These are phyloP conservation scores for Geosmithia flava DNA, from an alignment of 2,329 filamentous ascomycete species.

Conservation along the genomic window DNA sequence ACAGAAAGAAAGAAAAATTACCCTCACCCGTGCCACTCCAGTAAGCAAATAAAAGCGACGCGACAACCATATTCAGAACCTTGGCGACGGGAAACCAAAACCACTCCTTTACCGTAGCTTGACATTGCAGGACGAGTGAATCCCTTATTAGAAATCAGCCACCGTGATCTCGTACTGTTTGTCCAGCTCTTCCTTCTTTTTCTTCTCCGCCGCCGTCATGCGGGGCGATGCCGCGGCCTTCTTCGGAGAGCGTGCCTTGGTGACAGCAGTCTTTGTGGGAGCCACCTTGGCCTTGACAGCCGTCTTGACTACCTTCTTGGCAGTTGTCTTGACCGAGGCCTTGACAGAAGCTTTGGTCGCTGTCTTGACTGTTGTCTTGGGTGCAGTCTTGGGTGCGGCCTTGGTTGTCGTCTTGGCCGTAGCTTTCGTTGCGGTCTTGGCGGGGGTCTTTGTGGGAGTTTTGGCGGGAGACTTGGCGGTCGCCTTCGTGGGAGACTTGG, in stretches of 20 bases:
- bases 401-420: no score
- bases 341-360: background rate
- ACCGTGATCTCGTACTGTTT: slow-evolving; percentile 1
- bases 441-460: no score
- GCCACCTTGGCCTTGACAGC: background rate
- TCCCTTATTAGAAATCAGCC: background rate
- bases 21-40: background rate
- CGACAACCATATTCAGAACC: background rate
- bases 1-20: background rate
- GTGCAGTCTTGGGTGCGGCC: no score
- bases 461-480: no score
- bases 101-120: no score
- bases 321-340: background rate
- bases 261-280: background rate
- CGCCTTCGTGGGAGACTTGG: no score
- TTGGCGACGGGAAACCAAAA: no score
- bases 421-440: no score
- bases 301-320: slow-evolving; percentile 1
- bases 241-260: background rate
- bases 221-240: slow-evolving; percentile 2
- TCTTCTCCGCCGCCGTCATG: slow-evolving; percentile 6
- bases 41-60: background rate
- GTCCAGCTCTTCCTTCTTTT: background rate
- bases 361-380: background rate
- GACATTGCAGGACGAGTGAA: background rate